Evolutionary conservation across 208 protist genomes (phyloP), one percentile per base, ranked within the genome.

Genomic region (Trypanosoma lewisi): DNA sequence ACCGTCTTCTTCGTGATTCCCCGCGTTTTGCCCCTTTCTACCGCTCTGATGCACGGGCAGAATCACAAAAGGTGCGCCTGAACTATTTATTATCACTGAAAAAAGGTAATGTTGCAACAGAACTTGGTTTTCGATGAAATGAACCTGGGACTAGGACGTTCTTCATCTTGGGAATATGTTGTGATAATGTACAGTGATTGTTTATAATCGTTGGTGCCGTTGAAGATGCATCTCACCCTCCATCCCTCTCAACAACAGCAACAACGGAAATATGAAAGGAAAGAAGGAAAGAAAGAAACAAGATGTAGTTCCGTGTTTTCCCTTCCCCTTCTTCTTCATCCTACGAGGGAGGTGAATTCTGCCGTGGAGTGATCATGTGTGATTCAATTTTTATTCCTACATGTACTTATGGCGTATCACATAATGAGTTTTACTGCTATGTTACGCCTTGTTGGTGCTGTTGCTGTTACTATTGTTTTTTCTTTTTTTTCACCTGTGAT

Each of bases 21-120:
- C 80, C 80, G 8, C 75, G 88, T 5, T 96, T 94, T 67, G 75
- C 84, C 16, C 88, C 91, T 3, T 75, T 94, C 42, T 88, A 85
- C 51, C 87, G 91, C 45, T 70, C 78, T 23, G 78, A 91, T 54
- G 67, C 73, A 19, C 68, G 82, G 30, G 75, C 87, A 3, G 87
- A 96, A 36, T 79, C 78, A 0, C 73, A 80, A 53, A 89, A 87
- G 47, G 72, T 86, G 14, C 81, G 91, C 0, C 65, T 96, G 21
- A 80, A 84, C 27, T 96, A 96, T 67, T 61, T 95, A 54, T 88
- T 92, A 85, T 85, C 74, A 19, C 70, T 96, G 17, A 93, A 94
- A 67, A 94, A 93, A 63, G 91, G 91, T 5, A 83, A 93, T 42
- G 87, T 96, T 34, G 88, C 86, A 2, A 67, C 77, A 19, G 86